These are phyloP conservation scores for Monosporozyma siamensis DNA, from an alignment of 805 yeast genomes.

Conservation along the genomic window DNA sequence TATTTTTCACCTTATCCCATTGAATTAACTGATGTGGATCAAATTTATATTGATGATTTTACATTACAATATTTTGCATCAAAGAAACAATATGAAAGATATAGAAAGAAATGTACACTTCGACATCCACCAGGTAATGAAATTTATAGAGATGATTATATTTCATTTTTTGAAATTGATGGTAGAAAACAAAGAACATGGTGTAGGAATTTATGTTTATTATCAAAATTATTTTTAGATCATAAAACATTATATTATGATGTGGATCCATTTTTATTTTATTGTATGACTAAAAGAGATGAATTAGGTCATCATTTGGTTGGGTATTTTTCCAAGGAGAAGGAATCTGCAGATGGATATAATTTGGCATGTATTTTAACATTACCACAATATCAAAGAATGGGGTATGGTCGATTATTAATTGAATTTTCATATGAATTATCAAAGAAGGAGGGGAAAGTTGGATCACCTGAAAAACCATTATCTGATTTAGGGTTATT, in stretches of 20 bases:
- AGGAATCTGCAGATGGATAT: slow-evolving; percentile 89
- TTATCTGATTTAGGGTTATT: slow-evolving; percentile 87
- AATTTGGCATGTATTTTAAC: slow-evolving; percentile 96
- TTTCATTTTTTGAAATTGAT: slow-evolving; percentile 94
- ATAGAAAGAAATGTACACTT: slow-evolving; percentile 76
- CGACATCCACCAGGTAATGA: slow-evolving; percentile 98
- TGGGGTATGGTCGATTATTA: slow-evolving; percentile 84
- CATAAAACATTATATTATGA: slow-evolving; percentile 95
- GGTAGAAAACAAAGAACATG: slow-evolving; percentile 93
- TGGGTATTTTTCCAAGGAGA: slow-evolving; percentile 94
- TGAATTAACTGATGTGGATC: slow-evolving; percentile 88
- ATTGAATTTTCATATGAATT: slow-evolving; percentile 91
- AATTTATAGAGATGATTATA: slow-evolving; percentile 84
- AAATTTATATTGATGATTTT: slow-evolving; percentile 83
- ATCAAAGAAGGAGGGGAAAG: slow-evolving; percentile 77
- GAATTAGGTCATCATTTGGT: slow-evolving; percentile 91
- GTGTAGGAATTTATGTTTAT: slow-evolving; percentile 89
- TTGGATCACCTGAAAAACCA: slow-evolving; percentile 97
- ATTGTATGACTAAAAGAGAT: slow-evolving; percentile 88
- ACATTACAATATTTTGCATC: slow-evolving; percentile 84
- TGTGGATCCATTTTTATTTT: slow-evolving; percentile 94
- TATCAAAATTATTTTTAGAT: slow-evolving; percentile 85
- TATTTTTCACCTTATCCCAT: slow-evolving; percentile 95
- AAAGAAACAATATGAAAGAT: slow-evolving; percentile 83
- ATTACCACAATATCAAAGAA: slow-evolving; percentile 91